phyloP scores from a whole-genome alignment of 2,329 filamentous ascomycete species.

The Fusarium chuoi region DNA sequence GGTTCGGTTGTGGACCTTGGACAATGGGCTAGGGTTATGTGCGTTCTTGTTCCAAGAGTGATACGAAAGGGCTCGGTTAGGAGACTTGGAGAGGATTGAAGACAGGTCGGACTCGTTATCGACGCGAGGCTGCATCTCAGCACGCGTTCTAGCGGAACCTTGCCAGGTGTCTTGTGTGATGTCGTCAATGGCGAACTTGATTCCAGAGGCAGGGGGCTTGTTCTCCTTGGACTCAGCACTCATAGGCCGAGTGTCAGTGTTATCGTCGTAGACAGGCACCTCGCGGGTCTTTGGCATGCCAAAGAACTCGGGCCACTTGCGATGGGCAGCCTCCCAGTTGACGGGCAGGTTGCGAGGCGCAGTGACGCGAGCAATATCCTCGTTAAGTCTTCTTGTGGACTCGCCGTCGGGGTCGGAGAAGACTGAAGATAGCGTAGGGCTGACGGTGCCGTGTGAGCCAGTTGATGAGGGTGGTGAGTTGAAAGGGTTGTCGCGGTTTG shows the following conservation, averaged over 20 bases:
- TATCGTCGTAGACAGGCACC: conserved; percentile 44
- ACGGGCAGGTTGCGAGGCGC: conserved; percentile 53
- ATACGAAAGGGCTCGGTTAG: conserved; percentile 43
- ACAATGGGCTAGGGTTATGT: conserved; percentile 52
- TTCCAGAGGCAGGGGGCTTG: conserved; percentile 49
- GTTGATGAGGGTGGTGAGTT: conserved; percentile 69
- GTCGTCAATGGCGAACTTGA: conserved; percentile 55
- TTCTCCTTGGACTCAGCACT: conserved; percentile 58
- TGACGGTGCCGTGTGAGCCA: conserved; percentile 66
- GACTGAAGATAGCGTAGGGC: conserved; percentile 63
- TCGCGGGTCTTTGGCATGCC: conserved; percentile 51
- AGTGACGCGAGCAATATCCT: conserved; percentile 59
- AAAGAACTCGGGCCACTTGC: conserved; percentile 65
- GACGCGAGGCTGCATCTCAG: conserved; percentile 65
- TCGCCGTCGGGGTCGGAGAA: conserved; percentile 65
- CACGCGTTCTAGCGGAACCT: conserved; percentile 54
- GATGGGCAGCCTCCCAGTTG: conserved; percentile 59
- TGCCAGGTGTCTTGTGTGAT: conserved; percentile 55
- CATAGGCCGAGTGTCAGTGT: conserved; percentile 51
- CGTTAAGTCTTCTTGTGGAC: conserved; percentile 62
- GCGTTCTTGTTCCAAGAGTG: conserved; percentile 42
- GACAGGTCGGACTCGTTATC: conserved; percentile 64
- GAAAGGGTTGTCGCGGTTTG: conserved; percentile 65
- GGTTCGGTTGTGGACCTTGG: conserved; percentile 49
- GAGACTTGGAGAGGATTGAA: conserved; percentile 55